Evolutionary conservation across 1,139 yeast species (phyloP).

Genomic region (Taphrina confusa): DNA sequence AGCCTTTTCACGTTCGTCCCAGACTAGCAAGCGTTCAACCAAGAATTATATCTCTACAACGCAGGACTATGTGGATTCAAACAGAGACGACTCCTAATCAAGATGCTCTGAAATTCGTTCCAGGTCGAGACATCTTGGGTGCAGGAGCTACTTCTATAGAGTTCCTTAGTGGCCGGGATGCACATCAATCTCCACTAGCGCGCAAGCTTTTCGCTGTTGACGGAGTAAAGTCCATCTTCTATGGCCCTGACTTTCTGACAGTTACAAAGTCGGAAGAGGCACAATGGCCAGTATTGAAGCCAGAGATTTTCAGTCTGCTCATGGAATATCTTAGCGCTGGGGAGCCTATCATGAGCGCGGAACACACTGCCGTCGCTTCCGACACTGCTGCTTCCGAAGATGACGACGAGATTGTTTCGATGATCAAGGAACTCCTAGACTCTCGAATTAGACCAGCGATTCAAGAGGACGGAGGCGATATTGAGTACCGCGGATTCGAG

Average conservation of each 20-base stretch:
- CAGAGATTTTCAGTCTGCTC: slow-evolving; percentile 80
- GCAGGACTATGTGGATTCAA: slow-evolving; percentile 50
- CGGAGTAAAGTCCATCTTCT: slow-evolving; percentile 74
- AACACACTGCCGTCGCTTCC: slow-evolving; percentile 54
- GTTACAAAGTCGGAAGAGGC: slow-evolving; percentile 64
- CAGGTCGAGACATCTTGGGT: slow-evolving; percentile 60
- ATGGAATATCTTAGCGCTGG: slow-evolving; percentile 85
- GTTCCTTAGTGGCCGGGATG: slow-evolving; percentile 68
- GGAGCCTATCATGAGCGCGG: slow-evolving; percentile 57
- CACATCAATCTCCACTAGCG: slow-evolving; percentile 80
- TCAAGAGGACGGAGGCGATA: slow-evolving; percentile 63
- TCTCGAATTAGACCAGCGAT: slow-evolving; percentile 93
- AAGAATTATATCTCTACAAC: background rate
- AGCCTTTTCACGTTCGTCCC: background rate
- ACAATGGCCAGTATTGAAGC: slow-evolving; percentile 77
- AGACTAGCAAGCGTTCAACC: background rate
- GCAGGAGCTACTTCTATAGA: slow-evolving; percentile 54
- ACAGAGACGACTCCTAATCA: slow-evolving; percentile 83
- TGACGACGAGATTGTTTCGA: slow-evolving; percentile 76
- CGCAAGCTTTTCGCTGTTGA: slow-evolving; percentile 73
- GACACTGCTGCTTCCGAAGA: slow-evolving; percentile 58
- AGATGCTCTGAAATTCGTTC: slow-evolving; percentile 85
- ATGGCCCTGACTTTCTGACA: slow-evolving; percentile 84
- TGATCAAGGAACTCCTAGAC: slow-evolving; percentile 89
- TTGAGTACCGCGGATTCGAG: slow-evolving; percentile 70